These are phyloP conservation scores for Myriangium duriaei DNA, from an alignment of 2,329 filamentous ascomycete genomes.

Conservation along the genomic window DNA sequence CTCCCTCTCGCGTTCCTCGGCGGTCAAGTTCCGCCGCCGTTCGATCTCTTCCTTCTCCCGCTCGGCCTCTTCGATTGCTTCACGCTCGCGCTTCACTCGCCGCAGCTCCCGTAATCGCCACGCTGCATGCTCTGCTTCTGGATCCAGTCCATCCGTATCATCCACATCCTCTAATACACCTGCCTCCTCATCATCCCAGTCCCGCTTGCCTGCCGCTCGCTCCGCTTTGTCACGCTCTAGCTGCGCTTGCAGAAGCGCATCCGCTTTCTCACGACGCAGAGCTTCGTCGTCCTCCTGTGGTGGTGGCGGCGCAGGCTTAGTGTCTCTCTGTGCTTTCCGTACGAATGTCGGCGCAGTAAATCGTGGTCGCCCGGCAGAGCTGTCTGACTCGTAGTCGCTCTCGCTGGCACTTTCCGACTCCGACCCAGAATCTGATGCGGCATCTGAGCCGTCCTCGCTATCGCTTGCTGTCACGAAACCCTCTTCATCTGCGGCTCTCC, in stretches of 20 bases:
- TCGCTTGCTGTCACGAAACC: constrained; percentile 48
- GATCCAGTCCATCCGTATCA: constrained; percentile 76
- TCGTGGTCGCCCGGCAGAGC: constrained; percentile 43
- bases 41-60: constrained; percentile 81
- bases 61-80: constrained; percentile 72
- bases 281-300: constrained; percentile 34
- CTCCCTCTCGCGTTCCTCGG: constrained; percentile 74
- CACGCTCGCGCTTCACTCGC: constrained; percentile 75
- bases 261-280: constrained; percentile 56
- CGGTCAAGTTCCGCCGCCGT: constrained; percentile 71
- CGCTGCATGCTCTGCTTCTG: constrained; percentile 75
- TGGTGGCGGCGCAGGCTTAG: constrained; percentile 17
- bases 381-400: constrained; percentile 45
- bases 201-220: constrained; percentile 61
- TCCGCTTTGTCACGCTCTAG: constrained; percentile 70
- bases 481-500: constrained; percentile 35
- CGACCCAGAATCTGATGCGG: constrained; percentile 18
- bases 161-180: constrained; percentile 59
- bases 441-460: constrained; percentile 30
- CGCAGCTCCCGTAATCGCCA: constrained; percentile 90
- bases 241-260: constrained; percentile 77
- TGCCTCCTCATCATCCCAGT: constrained; percentile 64
- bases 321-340: constrained; percentile 48
- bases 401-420: constrained; percentile 40
- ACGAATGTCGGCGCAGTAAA: constrained; percentile 56